A percentile compares a stretch with the other conserved stretches of the same genome.
These are phyloP conservation scores for Phytophthora tubulina DNA, from an alignment of 352 stramenopile species.

Conservation along the genomic window DNA sequence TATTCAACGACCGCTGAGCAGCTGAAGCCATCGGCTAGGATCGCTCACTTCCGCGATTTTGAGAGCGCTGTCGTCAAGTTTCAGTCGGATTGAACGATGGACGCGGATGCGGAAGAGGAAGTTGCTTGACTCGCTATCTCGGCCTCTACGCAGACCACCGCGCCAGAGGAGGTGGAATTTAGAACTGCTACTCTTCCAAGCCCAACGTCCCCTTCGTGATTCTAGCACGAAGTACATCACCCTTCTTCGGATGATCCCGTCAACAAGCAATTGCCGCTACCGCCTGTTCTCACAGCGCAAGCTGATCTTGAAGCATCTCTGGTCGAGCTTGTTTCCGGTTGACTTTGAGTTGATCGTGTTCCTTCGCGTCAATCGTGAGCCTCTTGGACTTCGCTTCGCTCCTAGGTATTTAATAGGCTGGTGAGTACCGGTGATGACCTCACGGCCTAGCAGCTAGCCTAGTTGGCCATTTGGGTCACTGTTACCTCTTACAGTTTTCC, in stretches of 20 bases:
- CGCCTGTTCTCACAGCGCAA: conserved; percentile 32
- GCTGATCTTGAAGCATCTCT: conserved; percentile 15
- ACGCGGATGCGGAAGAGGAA: neutral
- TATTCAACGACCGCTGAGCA: neutral
- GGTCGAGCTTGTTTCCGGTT: conserved; percentile 5
- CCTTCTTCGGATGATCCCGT: conserved; percentile 2
- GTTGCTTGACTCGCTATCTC: neutral
- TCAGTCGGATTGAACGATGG: neutral
- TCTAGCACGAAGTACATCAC: neutral
- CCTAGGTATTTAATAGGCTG: neutral
- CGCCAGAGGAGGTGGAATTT: conserved; percentile 1
- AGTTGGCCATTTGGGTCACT: too few relatives aligned
- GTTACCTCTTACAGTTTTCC: too few relatives aligned
- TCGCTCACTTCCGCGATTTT: neutral
- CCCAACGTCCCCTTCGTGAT: neutral
- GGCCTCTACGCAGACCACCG: neutral
- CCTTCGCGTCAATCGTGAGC: conserved; percentile 20
- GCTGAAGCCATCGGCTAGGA: neutral
- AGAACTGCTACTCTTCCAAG: neutral
- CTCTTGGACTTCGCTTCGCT: conserved; percentile 17
- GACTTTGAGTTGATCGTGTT: conserved; percentile 38
- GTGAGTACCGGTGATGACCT: too few relatives aligned
- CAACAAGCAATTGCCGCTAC: conserved; percentile 23
- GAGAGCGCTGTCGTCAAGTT: conserved; percentile 1
- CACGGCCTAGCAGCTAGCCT: too few relatives aligned